Percentiles rank a stretch among this genome's conserved stretches.
These are phyloP conservation scores for Theobroma grandiflorum DNA, from an alignment of 441 rosid species.

Conservation along the genomic window DNA sequence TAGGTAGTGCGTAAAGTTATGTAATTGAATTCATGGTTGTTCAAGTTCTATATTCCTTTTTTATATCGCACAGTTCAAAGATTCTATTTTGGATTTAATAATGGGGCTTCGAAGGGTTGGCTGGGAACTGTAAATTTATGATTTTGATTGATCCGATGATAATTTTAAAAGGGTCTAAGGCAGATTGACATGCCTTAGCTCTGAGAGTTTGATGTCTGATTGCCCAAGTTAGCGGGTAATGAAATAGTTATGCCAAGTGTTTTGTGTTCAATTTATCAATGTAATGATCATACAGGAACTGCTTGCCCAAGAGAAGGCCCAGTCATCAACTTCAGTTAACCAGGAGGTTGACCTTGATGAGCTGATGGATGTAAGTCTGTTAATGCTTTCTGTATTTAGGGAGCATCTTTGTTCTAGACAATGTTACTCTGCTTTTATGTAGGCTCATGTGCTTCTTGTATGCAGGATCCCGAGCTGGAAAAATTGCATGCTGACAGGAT, in stretches of 20 bases:
- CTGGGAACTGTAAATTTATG: conserved; percentile 20
- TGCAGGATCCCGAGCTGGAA: conserved; percentile 95
- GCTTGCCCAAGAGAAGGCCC: conserved; percentile 70
- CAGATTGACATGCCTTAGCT: background rate
- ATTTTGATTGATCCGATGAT: background rate
- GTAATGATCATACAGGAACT: conserved; percentile 56
- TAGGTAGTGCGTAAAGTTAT: background rate
- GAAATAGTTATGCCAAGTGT: background rate
- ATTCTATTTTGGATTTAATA: conserved; percentile 2
- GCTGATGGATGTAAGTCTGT: conserved; percentile 83
- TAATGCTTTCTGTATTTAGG: conserved; percentile 6
- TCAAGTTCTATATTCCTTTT: background rate
- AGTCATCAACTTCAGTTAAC: conserved; percentile 59
- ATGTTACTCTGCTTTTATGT: background rate
- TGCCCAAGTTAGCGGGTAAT: conserved; percentile 3
- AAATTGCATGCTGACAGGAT: conserved; percentile 91
- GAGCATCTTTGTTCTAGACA: background rate
- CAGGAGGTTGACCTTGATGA: conserved; percentile 91
- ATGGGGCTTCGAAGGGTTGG: background rate
- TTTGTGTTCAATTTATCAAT: conserved; percentile 24
- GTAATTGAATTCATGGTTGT: background rate
- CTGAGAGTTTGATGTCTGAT: background rate
- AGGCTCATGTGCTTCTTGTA: conserved; percentile 29
- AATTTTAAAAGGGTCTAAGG: background rate
- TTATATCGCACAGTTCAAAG: background rate